phyloP scores from a whole-genome alignment of 345 rosid genomes.

The Cardamine occulta region DNA sequence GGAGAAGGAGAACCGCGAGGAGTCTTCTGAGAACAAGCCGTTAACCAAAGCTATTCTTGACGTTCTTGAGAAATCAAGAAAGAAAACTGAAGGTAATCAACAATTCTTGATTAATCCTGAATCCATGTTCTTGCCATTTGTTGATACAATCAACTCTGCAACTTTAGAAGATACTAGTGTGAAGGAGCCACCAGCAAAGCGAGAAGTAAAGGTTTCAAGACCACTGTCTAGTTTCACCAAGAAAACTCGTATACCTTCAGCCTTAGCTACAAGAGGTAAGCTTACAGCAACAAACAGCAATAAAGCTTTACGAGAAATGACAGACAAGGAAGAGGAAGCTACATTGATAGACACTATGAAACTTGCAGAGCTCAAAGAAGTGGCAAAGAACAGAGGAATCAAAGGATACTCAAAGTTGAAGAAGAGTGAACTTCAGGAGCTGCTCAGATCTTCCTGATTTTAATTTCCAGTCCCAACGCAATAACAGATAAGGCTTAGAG shows the following conservation, averaged over 20 bases:
- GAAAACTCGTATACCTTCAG: constrained; percentile 49
- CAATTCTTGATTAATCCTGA: background rate
- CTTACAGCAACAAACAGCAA: constrained; percentile 10
- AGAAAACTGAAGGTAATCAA: constrained; percentile 33
- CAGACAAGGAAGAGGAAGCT: constrained; percentile 11
- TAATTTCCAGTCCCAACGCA: background rate
- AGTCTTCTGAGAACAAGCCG: constrained; percentile 31
- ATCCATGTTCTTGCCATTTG: background rate
- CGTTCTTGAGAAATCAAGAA: constrained; percentile 45
- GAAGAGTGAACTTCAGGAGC: constrained; percentile 58
- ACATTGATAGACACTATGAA: constrained; percentile 59
- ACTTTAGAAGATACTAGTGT: constrained; percentile 28
- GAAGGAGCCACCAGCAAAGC: constrained; percentile 8
- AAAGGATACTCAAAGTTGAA: constrained; percentile 71
- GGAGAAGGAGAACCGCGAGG: constrained; percentile 23
- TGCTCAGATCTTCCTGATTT: constrained; percentile 46
- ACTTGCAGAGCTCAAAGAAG: constrained; percentile 63
- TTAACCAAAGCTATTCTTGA: constrained; percentile 49
- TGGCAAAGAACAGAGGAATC: constrained; percentile 66
- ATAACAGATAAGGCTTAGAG: background rate
- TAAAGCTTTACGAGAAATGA: constrained; percentile 24
- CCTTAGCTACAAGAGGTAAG: constrained; percentile 40
- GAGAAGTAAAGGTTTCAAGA: constrained; percentile 26
- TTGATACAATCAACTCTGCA: background rate
- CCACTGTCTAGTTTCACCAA: constrained; percentile 55